Evolutionary conservation across 2,329 filamentous ascomycete species (phyloP).

Genomic region (Helicocarpus griseus): DNA sequence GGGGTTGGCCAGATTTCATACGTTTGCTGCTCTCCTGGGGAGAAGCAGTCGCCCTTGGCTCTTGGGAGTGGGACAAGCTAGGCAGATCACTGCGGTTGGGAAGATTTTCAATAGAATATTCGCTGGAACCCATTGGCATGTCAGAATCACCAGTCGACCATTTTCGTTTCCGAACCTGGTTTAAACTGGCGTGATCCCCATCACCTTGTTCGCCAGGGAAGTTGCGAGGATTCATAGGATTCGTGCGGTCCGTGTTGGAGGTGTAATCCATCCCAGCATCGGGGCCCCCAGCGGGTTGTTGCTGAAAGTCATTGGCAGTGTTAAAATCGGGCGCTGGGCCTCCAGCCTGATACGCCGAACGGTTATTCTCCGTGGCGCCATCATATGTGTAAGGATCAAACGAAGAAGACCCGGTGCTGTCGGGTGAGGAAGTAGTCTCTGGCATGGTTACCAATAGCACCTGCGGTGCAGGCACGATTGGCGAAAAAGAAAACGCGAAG

Average conservation of each 20-base stretch:
- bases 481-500: slow-evolving; percentile 3
- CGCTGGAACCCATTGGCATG: background rate
- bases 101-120: slow-evolving; percentile 2
- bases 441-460: slow-evolving; percentile 10
- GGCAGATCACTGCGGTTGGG: background rate
- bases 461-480: slow-evolving; percentile 5
- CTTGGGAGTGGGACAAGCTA: background rate
- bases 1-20: slow-evolving; percentile 10
- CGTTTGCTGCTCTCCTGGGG: slow-evolving; percentile 12
- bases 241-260: background rate
- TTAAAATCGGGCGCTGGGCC: background rate
- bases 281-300: background rate
- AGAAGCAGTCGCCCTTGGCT: background rate
- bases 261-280: background rate
- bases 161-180: slow-evolving; percentile 9
- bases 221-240: background rate
- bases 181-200: background rate
- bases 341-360: background rate
- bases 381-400: slow-evolving; percentile 14
- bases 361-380: background rate
- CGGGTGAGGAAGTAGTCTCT: slow-evolving; percentile 7
- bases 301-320: background rate
- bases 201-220: background rate
- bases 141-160: slow-evolving; percentile 1
- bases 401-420: slow-evolving; percentile 12